phyloP scores from a whole-genome alignment of 176 grass and related monocot species.

The Themeda triandra region DNA sequence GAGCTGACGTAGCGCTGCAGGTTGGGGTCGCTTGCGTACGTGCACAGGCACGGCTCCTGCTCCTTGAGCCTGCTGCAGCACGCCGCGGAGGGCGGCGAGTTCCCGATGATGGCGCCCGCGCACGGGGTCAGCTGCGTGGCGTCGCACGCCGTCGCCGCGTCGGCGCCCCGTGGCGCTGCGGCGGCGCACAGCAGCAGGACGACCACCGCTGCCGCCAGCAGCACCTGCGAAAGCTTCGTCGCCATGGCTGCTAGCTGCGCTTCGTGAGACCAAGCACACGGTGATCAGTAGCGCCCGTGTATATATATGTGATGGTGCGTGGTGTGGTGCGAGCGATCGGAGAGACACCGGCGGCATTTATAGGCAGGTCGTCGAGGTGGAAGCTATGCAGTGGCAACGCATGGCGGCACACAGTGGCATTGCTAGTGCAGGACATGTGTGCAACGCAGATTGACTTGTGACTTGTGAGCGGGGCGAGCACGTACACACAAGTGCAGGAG shows the following conservation, averaged over 20 bases:
- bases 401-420: too few relatives aligned
- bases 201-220: not conserved
- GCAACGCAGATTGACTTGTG: slow-evolving; percentile 2
- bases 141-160: slow-evolving; percentile 52
- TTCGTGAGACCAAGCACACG: not conserved
- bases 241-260: slow-evolving; percentile 13
- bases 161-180: slow-evolving; percentile 16
- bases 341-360: slow-evolving; percentile 13
- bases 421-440: slow-evolving; percentile 32
- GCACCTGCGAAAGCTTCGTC: not conserved
- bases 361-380: not conserved
- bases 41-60: slow-evolving; percentile 77
- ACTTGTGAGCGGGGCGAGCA: not conserved
- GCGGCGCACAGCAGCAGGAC: slow-evolving; percentile 9
- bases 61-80: slow-evolving; percentile 66
- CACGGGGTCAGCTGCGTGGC: slow-evolving; percentile 54
- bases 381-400: not conserved
- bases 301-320: not conserved
- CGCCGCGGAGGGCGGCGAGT: slow-evolving; percentile 20
- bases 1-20: slow-evolving; percentile 57
- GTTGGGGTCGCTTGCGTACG: slow-evolving; percentile 68
- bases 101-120: slow-evolving; percentile 51
- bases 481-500: not conserved
- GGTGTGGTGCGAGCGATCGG: not conserved
- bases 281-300: too few relatives aligned